Percentiles rank a stretch among this genome's conserved stretches.
Conservation (phyloP, 179 eudicot species). For the Dionaea muscipula region DNA sequence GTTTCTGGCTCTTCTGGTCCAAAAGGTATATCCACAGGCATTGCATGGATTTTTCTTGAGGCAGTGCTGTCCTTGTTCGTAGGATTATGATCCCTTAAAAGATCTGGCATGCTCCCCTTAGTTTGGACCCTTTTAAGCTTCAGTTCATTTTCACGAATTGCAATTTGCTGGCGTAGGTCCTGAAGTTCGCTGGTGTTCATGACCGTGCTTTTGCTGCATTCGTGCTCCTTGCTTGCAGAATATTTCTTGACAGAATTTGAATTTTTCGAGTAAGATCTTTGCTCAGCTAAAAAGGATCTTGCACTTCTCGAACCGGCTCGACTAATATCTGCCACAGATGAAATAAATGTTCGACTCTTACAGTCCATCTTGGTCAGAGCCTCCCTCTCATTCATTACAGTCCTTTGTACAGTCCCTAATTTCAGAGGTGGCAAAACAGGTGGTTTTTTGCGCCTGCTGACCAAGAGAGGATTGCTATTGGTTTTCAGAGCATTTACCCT, state of each 20-base stretch:
- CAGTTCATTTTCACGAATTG: constrained; percentile 46
- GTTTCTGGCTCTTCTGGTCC: constrained; percentile 28
- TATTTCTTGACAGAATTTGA: constrained; percentile 15
- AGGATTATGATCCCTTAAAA: constrained; percentile 17
- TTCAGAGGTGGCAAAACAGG: constrained; percentile 23
- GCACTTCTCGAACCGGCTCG: constrained; percentile 23
- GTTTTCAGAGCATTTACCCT: constrained; percentile 11
- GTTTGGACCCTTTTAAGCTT: constrained; percentile 36
- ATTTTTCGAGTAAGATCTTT: constrained; percentile 20
- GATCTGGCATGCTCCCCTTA: constrained; percentile 21
- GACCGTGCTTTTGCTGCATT: constrained; percentile 22
- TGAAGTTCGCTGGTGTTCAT: constrained; percentile 38
- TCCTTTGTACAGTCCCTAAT: constrained; percentile 14
- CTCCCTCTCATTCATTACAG: constrained; percentile 22
- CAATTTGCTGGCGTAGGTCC: constrained; percentile 59
- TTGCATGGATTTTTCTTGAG: constrained; percentile 18
- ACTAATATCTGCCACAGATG: constrained; percentile 27
- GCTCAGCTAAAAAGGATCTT: constrained; percentile 17
- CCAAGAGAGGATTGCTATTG: constrained; percentile 12
- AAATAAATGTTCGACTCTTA: constrained; percentile 22
- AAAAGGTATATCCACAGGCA: constrained; percentile 20
- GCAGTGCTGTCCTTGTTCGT: constrained; percentile 14
- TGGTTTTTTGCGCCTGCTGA: constrained; percentile 20
- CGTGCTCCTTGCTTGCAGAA: constrained; percentile 23
- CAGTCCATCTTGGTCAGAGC: constrained; percentile 25